Base-by-base conservation (phyloP, 2,329 filamentous ascomycete genomes). In the Elsinoe australis region DNA sequence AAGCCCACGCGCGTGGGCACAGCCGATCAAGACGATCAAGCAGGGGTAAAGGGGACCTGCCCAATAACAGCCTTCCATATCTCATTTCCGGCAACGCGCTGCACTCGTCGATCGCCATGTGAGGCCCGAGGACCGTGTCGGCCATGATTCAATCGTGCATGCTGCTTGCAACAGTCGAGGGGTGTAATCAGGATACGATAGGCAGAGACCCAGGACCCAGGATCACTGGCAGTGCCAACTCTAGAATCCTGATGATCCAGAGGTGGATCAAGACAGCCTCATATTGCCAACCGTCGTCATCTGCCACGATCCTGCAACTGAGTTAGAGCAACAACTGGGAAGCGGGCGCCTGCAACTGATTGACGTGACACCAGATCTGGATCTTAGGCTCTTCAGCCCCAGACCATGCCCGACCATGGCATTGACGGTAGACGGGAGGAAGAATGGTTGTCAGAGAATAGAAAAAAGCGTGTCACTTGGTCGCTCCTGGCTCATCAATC, bases 1-100 rank as follows among this genome's bases (percentile, higher is more conserved):
- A 36, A 17, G 33, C 14, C 33, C 14, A 14, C 33, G 19, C 14
- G 33, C 26, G 24, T 26, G 39, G 28, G 21, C 39, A n/a, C n/a
- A n/a, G n/a, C n/a, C n/a, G n/a, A n/a, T n/a, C n/a, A 44, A 14
- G 39, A 31, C 39, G 39, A 44, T 44, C 39, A 44, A n/a, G 39
- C 39, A 44, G 39, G 22, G 39, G 39, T 44, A 31, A 44, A 44
- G 26, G 39, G 26, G 39, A 21, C 22, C 9, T n/a, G 39, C 9
- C 39, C 22, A 44, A 29, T 44, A 44, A 44, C 39, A 44, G 39
- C 9, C 26, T 26, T n/a, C 39, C 7, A 18, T 44, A 31, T 8
- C 15, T 44, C 39, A 44, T 44, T 44, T 44, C 39, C 39, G 35
- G 35, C 5, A 39, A n/a, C n/a, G n/a, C n/a, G n/a, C n/a, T n/a